phyloP scores from a whole-genome alignment of 306 rosid genomes.

The Begonia masoniana region DNA sequence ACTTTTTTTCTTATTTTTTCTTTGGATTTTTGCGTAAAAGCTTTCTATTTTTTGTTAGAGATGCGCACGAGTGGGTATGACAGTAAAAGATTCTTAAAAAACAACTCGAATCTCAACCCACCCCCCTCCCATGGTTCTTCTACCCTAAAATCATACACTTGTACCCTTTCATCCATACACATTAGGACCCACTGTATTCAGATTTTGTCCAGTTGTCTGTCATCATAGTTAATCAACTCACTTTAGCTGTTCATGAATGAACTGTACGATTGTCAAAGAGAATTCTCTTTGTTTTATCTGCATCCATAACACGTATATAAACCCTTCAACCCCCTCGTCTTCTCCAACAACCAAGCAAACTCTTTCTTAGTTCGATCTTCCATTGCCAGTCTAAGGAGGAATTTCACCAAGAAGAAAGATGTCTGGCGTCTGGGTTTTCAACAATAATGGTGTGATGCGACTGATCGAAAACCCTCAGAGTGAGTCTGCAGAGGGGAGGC shows the following conservation, averaged over 20 bases:
- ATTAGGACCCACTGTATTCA: constrained; percentile 54
- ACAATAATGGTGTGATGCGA: constrained; percentile 41
- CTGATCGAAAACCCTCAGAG: constrained; percentile 64
- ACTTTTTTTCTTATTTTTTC: too few species aligned
- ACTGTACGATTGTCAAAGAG: neutral
- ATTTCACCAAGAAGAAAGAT: neutral
- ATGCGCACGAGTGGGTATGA: neutral
- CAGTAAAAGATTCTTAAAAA: constrained; percentile 12
- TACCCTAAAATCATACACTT: constrained; percentile 33
- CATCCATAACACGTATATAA: neutral
- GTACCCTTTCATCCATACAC: constrained; percentile 7
- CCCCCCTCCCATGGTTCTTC: constrained; percentile 32
- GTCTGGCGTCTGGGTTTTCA: constrained; percentile 40
- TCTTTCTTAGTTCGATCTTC: neutral
- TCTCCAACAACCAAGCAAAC: neutral
- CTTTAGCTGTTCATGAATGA: neutral
- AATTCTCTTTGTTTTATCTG: neutral
- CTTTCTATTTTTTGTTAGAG: neutral
- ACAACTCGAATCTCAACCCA: constrained; percentile 4
- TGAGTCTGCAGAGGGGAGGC: constrained; percentile 23
- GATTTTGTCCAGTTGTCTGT: constrained; percentile 37
- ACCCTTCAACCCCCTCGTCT: neutral
- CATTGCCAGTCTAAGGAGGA: neutral
- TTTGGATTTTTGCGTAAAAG: constrained; percentile 10
- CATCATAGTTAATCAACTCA: constrained; percentile 13